phyloP scores from a whole-genome alignment of 1,139 yeast species.

The Taiozyma sp. region DNA sequence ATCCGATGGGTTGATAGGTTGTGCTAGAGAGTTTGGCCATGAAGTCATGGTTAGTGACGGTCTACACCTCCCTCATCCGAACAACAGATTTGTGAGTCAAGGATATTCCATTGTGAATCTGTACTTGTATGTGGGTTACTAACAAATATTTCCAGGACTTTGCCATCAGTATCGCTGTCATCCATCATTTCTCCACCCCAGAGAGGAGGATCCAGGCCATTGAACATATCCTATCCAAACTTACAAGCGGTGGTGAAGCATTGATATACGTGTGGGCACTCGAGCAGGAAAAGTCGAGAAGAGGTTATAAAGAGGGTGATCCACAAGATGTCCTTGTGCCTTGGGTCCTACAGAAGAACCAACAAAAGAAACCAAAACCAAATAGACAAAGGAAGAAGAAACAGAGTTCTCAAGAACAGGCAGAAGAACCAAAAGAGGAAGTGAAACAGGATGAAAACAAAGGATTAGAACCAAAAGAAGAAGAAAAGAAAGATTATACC shows the following conservation, averaged over 20 bases:
- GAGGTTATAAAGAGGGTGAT: constrained; percentile 36
- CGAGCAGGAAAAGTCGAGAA: constrained; percentile 71
- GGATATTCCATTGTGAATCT: no score
- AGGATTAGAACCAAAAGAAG: constrained; percentile 1
- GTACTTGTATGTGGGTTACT: not conserved
- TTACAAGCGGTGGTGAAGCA: constrained; percentile 60
- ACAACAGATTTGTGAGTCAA: constrained; percentile 34
- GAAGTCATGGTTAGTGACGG: constrained; percentile 73
- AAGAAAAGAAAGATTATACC: constrained; percentile 29
- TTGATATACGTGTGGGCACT: constrained; percentile 94
- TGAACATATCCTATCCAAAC: constrained; percentile 53
- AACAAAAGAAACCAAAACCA: constrained; percentile 10
- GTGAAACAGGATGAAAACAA: constrained; percentile 21
- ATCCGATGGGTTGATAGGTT: constrained; percentile 68
- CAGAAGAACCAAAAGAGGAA: constrained; percentile 18
- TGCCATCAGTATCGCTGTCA: constrained; percentile 93
- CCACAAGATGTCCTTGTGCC: constrained; percentile 94
- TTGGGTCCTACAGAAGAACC: constrained; percentile 58
- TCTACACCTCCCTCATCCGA: constrained; percentile 56
- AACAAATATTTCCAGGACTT: constrained; percentile 44
- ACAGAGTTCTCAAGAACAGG: constrained; percentile 24
- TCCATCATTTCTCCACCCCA: constrained; percentile 89
- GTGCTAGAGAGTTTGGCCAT: constrained; percentile 54
- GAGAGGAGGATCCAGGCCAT: constrained; percentile 78
- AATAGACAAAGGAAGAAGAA: constrained; percentile 32